Percentiles rank a stretch among this genome's conserved stretches.
Conservation (phyloP, 805 yeast species). For the Nakazawaea laoshanensis region DNA sequence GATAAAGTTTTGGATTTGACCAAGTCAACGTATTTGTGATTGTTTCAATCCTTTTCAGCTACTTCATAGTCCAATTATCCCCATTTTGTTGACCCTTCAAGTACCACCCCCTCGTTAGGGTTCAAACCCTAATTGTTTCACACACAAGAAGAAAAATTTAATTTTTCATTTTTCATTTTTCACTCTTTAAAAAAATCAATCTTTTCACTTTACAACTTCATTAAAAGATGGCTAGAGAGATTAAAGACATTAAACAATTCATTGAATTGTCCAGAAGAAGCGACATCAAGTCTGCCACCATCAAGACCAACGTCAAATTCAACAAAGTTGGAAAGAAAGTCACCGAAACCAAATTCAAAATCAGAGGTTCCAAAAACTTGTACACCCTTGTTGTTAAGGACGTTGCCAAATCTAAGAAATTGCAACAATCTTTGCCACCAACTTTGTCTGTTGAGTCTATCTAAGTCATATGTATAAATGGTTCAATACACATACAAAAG, state of each 20-base stretch:
- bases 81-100: no score
- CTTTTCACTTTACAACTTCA: no score
- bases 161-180: no score
- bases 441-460: constrained; percentile 37
- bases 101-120: no score
- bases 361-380: constrained; percentile 90
- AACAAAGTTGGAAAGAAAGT: constrained; percentile 74
- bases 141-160: no score
- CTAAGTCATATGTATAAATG: constrained; percentile 2
- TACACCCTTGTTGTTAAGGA: constrained; percentile 95
- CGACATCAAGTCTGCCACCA: constrained; percentile 88
- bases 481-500: not conserved
- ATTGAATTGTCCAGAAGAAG: constrained; percentile 94
- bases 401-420: constrained; percentile 94
- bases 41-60: no score
- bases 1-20: no score
- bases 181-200: no score
- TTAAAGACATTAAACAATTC: constrained; percentile 95
- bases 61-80: no score
- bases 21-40: no score
- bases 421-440: constrained; percentile 97
- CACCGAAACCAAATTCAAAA: constrained; percentile 98
- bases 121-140: no score
- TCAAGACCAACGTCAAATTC: constrained; percentile 85
- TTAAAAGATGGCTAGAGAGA: constrained; percentile 43